Conservation (phyloP, 2,329 filamentous ascomycete genomes). For the Aspergillus arachidicola region DNA sequence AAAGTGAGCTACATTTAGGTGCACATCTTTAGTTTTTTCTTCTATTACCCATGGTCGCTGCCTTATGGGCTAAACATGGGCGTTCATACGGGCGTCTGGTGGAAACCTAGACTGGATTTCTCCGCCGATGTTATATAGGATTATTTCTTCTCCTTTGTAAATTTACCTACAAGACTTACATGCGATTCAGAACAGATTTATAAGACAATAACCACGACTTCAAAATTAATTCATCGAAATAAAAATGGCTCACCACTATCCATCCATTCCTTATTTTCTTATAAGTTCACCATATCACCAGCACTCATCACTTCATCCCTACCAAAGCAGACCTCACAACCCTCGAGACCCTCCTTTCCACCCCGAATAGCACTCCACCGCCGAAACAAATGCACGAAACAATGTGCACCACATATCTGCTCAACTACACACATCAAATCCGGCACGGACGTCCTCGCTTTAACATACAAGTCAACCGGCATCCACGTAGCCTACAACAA, state of each 20-base stretch:
- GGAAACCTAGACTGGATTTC: conserved; percentile 1
- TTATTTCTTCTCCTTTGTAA: conserved; percentile 4
- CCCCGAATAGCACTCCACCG: conserved; percentile 31
- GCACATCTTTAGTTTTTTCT: conserved; percentile 15
- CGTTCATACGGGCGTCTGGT: neutral
- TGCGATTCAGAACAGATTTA: neutral
- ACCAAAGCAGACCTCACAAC: conserved; percentile 11
- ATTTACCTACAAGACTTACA: conserved; percentile 2
- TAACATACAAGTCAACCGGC: conserved; percentile 35
- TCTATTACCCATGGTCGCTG: conserved; percentile 12
- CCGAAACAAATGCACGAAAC: conserved; percentile 40
- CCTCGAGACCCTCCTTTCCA: conserved; percentile 17
- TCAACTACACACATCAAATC: conserved; percentile 44
- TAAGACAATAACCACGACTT: neutral
- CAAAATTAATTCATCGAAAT: neutral
- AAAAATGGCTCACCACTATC: neutral
- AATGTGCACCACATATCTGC: conserved; percentile 43
- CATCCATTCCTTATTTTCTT: neutral
- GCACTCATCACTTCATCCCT: neutral
- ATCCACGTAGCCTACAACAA: conserved; percentile 65
- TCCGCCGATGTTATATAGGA: conserved; percentile 9
- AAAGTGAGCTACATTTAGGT: conserved; percentile 91
- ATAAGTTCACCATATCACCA: conserved; percentile 1
- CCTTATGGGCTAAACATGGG: neutral
- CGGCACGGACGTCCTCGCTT: conserved; percentile 42